Base-by-base conservation (phyloP, 176 grass and related monocot species). In the Rhipidocladum racemiflorum region DNA sequence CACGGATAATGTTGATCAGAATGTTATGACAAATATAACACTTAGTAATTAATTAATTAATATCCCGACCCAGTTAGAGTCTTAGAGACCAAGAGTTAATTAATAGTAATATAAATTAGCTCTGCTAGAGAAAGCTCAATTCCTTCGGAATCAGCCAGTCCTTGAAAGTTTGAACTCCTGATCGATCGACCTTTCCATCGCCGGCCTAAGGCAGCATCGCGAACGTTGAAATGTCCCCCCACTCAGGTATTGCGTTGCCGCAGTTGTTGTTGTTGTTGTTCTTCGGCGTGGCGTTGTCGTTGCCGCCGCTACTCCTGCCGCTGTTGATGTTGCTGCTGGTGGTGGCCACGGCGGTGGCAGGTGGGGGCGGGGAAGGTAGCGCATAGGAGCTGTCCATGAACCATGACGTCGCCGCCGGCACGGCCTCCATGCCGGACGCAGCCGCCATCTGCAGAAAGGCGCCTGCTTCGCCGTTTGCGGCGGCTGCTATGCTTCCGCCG, bases 101-200 rank as follows among this genome's bases (percentile, higher is more conserved):
- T 48, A 79, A 43, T 51, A 55, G 16, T 16, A 13, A 23, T 39
- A 23, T 29, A 54, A 79, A 84, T 72, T 72, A 74, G 25, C 66
- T 4, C 68, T 36, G 51, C 61, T 35, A 29, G 49, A 75, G 36
- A 36, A 82, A 81, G 77, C 71, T 79, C 72, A 83, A 86, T 86
- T 90, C 88, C 84, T 90, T 90, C 51, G 88, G 88, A 87, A 87
- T 83, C 59, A 86, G 88, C 74, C 66, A 83, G 88, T 68, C 15
- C 25, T 77, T 29, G 76, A 34, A 54, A 77, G 60, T 46, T 49
- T 12, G 65, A 72, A 21, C 32, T 23, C 46, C 70, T 18, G 4
- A 17, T 7, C 7, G 4, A n/a, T 62, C 15, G 8, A 3, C 29
- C 27, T 9, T 12, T 1, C 43, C 13, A 18, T 34, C 28, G 16